These are phyloP conservation scores for Lophium mytilinum DNA, from an alignment of 495 filamentous ascomycete species.

Conservation along the genomic window DNA sequence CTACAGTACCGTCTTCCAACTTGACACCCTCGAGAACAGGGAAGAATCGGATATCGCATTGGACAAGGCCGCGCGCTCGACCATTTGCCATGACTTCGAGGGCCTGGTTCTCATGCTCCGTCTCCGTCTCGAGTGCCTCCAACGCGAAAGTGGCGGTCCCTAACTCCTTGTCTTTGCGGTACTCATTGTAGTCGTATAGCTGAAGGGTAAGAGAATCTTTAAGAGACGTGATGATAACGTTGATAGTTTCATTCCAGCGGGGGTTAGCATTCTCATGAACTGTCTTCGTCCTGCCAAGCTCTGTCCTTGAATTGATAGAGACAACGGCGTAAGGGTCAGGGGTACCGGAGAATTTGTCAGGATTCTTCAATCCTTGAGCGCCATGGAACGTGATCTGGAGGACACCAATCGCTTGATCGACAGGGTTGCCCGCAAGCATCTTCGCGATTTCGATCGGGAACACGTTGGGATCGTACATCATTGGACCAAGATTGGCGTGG, in stretches of 20 bases:
- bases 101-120: slow-evolving; percentile 72
- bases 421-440: slow-evolving; percentile 89
- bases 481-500: slow-evolving; percentile 81
- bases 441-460: slow-evolving; percentile 99
- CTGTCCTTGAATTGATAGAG: slow-evolving; percentile 72
- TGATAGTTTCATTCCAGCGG: slow-evolving; percentile 92
- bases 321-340: slow-evolving; percentile 86
- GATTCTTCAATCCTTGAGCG: slow-evolving; percentile 85
- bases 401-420: slow-evolving; percentile 94
- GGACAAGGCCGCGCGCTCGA: slow-evolving; percentile 69
- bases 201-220: slow-evolving; percentile 76
- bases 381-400: slow-evolving; percentile 85
- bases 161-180: slow-evolving; percentile 92
- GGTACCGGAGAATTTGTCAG: slow-evolving; percentile 86
- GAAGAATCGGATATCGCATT: slow-evolving; percentile 88
- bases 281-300: slow-evolving; percentile 82
- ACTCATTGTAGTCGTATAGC: slow-evolving; percentile 89
- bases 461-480: slow-evolving; percentile 96
- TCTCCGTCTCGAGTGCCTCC: slow-evolving; percentile 67
- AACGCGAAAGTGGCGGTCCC: slow-evolving; percentile 76
- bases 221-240: slow-evolving; percentile 84
- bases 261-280: slow-evolving; percentile 78
- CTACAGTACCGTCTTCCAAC: slow-evolving; percentile 64
- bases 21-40: slow-evolving; percentile 70
- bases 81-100: slow-evolving; percentile 81